Conservation (phyloP, 2,329 filamentous ascomycete genomes). For the Hypomyces perniciosus region DNA sequence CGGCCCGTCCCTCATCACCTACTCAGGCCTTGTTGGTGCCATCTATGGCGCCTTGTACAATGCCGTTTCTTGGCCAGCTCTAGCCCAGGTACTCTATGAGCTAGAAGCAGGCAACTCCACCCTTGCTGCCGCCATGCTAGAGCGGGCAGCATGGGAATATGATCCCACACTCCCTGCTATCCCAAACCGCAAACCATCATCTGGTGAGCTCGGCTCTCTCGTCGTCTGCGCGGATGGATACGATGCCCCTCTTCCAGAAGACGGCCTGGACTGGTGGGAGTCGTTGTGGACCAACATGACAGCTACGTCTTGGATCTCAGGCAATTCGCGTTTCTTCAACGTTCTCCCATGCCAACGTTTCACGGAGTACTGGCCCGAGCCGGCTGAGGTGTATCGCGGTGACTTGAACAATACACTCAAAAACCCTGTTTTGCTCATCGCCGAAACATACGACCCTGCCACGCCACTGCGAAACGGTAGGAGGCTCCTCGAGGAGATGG, state of each 20-base stretch:
- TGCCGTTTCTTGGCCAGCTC: constrained; percentile 35
- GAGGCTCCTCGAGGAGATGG: constrained; percentile 40
- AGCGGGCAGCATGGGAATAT: constrained; percentile 34
- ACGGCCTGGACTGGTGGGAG: constrained; percentile 40
- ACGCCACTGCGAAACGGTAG: constrained; percentile 44
- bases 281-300: constrained; percentile 44
- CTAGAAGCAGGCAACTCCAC: constrained; percentile 41
- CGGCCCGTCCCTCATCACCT: constrained; percentile 41
- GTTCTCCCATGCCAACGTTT: constrained; percentile 44
- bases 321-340: constrained; percentile 39
- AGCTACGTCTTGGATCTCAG: constrained; percentile 37
- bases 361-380: constrained; percentile 37
- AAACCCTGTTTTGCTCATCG: constrained; percentile 41
- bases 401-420: constrained; percentile 38
- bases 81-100: constrained; percentile 37
- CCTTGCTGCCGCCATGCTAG: constrained; percentile 33
- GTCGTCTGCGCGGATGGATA: constrained; percentile 44
- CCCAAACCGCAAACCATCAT: constrained; percentile 23
- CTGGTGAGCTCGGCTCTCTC: constrained; percentile 33
- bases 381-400: constrained; percentile 42
- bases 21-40: constrained; percentile 33
- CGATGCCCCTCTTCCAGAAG: constrained; percentile 34
- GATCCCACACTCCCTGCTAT: constrained; percentile 31
- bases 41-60: constrained; percentile 41
- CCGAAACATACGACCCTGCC: constrained; percentile 45